A percentile compares a stretch with the other conserved stretches of the same genome.
phyloP scores from a whole-genome alignment of 2,329 filamentous ascomycete species.

The Aspergillus neoniger region DNA sequence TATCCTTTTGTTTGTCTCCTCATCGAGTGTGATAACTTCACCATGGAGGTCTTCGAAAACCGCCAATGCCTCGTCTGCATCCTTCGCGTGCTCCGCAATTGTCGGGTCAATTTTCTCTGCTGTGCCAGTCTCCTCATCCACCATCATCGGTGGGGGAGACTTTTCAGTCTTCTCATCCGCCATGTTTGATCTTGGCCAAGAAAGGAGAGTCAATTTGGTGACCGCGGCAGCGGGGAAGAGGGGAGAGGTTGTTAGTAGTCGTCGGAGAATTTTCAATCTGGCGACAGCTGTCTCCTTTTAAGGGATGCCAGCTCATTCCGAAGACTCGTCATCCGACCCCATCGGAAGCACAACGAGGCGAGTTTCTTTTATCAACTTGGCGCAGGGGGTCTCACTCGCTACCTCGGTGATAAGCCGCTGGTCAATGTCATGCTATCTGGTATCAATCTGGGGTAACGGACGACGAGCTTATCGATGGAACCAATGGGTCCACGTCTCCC shows the following conservation, averaged over 20 bases:
- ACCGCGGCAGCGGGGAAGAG: not conserved
- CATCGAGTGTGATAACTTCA: constrained; percentile 56
- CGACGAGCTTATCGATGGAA: constrained; percentile 6
- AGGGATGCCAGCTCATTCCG: not conserved
- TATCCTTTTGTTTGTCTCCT: constrained; percentile 60
- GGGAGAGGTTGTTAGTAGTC: not conserved
- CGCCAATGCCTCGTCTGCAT: constrained; percentile 64
- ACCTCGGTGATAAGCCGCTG: constrained; percentile 7
- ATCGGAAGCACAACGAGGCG: not conserved
- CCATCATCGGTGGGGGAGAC: constrained; percentile 27
- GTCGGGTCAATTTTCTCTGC: constrained; percentile 30
- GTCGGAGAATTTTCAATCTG: too few relatives aligned
- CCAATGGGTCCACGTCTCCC: not conserved
- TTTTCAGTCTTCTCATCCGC: constrained; percentile 51
- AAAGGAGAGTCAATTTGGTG: not conserved
- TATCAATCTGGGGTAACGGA: constrained; percentile 7
- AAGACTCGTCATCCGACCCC: not conserved
- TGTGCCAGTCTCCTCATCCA: constrained; percentile 25
- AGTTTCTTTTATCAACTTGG: not conserved
- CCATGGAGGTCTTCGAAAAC: constrained; percentile 54
- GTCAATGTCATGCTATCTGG: constrained; percentile 3
- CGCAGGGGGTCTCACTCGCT: not conserved
- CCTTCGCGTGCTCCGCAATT: constrained; percentile 55
- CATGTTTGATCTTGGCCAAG: not conserved
- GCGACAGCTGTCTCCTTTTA: not conserved